These are phyloP conservation scores for Ophiosphaerella korrae DNA, from an alignment of 2,329 filamentous ascomycete genomes.

Conservation along the genomic window DNA sequence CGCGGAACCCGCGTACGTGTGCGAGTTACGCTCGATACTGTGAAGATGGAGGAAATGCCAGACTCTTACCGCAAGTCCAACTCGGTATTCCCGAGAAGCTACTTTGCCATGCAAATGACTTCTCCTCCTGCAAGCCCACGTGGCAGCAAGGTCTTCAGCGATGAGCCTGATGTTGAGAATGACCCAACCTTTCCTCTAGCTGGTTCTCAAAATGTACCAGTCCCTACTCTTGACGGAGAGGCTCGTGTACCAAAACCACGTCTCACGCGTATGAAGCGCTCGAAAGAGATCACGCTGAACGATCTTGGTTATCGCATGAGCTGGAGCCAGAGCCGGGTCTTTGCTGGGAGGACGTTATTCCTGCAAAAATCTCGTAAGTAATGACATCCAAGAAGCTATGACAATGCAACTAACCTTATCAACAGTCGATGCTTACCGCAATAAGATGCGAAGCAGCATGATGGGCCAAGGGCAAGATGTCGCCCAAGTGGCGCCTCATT, in stretches of 20 bases:
- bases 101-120: constrained; percentile 93
- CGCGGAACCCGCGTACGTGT: constrained; percentile 78
- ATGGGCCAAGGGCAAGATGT: constrained; percentile 78
- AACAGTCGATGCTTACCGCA: constrained; percentile 89
- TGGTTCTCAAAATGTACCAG: constrained; percentile 55
- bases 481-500: constrained; percentile 76
- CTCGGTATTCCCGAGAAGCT: constrained; percentile 87
- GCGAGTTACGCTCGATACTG: constrained; percentile 87
- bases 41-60: constrained; percentile 94
- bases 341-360: constrained; percentile 84
- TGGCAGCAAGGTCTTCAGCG: constrained; percentile 74
- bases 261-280: constrained; percentile 70
- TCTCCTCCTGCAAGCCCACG: constrained; percentile 77
- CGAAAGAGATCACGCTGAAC: constrained; percentile 88
- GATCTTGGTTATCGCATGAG: constrained; percentile 94
- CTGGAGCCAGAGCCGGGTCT: constrained; percentile 92
- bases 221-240: constrained; percentile 69
- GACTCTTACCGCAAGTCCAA: constrained; percentile 92
- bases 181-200: constrained; percentile 51
- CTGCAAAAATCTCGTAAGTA: constrained; percentile 89
- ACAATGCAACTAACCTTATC: constrained; percentile 27
- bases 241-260: constrained; percentile 76
- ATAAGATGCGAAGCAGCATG: constrained; percentile 85
- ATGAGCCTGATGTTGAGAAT: constrained; percentile 56
- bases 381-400: neutral